phyloP scores from a whole-genome alignment of 306 rosid species.

The Prunus fruticosa region DNA sequence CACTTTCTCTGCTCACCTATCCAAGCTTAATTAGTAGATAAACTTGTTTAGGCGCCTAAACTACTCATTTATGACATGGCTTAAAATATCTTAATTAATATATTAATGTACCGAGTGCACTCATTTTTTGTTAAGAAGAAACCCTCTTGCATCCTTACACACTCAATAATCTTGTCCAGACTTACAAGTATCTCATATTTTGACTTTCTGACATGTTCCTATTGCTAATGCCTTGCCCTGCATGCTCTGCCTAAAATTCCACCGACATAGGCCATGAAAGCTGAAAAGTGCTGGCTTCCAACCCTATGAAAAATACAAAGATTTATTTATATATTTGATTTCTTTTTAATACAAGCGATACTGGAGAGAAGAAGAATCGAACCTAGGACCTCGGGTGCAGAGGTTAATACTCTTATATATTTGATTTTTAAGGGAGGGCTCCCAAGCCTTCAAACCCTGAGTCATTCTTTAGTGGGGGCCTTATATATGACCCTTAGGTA shows the following conservation, averaged over 20 bases:
- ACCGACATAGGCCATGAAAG: not conserved
- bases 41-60: not conserved
- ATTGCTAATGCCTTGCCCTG: not conserved
- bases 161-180: not conserved
- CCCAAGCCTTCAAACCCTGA: no score
- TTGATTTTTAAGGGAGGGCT: no score
- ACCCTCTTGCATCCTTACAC: not conserved
- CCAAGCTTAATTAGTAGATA: not conserved
- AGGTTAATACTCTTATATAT: no score
- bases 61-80: not conserved
- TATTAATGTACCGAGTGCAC: not conserved
- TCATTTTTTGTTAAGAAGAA: not conserved
- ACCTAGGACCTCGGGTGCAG: no score
- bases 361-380: no score
- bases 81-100: not conserved
- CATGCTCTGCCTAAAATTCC: not conserved
- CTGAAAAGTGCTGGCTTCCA: not conserved
- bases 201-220: not conserved
- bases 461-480: no score
- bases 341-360: no score
- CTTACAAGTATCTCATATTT: not conserved
- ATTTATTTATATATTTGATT: no score
- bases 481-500: no score
- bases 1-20: no score
- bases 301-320: not conserved